A percentile compares a stretch with the other conserved stretches of the same genome.
Evolutionary conservation across 768 basidiomycete genomes (phyloP).

Genomic region (Tricholoma terreum): DNA sequence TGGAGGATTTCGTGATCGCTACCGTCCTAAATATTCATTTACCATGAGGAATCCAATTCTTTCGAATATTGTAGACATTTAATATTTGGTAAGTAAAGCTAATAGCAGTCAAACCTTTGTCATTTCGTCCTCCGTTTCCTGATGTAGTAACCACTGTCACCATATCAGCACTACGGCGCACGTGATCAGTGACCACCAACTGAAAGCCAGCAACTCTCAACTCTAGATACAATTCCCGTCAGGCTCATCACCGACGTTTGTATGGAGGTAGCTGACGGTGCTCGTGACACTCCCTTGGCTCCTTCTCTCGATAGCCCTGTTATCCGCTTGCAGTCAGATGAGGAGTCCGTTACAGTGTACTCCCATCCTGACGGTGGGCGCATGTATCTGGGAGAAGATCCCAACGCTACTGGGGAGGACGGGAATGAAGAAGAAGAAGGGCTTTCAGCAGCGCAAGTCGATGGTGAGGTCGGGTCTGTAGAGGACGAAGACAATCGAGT

Average conservation of each 20-base stretch:
- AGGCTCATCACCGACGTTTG: background rate
- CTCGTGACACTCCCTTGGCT: constrained; percentile 21
- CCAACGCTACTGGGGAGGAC: background rate
- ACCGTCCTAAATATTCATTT: too few species aligned
- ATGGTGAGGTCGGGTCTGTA: background rate
- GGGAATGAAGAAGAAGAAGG: background rate
- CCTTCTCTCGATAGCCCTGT: constrained; percentile 11
- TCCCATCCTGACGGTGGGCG: background rate
- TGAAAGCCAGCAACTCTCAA: background rate
- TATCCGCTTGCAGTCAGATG: constrained; percentile 3
- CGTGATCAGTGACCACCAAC: background rate
- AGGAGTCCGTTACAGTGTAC: constrained; percentile 3
- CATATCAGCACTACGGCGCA: too few species aligned
- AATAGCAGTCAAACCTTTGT: too few species aligned
- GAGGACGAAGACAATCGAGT: constrained; percentile 1
- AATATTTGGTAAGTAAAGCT: too few species aligned
- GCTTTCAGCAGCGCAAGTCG: background rate
- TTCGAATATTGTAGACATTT: too few species aligned
- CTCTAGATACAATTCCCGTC: constrained; percentile 10
- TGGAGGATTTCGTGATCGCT: too few species aligned
- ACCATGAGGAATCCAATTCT: too few species aligned
- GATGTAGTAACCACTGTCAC: too few species aligned
- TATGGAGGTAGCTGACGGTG: constrained; percentile 20
- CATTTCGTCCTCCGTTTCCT: too few species aligned
- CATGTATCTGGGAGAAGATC: background rate